Evolutionary conservation across 768 basidiomycete genomes (phyloP).

Genomic region (Tephrocybe rancida): DNA sequence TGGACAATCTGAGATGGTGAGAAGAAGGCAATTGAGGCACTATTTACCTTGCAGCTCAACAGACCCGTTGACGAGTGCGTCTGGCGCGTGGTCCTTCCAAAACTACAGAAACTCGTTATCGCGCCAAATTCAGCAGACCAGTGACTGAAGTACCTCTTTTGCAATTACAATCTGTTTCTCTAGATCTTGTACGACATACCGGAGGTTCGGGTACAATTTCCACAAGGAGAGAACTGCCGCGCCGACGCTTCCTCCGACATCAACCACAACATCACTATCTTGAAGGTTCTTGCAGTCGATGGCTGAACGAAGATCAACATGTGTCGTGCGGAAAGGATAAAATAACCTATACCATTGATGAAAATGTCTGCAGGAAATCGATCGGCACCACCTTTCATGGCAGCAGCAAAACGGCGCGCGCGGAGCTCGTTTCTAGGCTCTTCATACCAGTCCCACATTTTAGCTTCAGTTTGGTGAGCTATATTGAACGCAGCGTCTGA

Average conservation of each 20-base stretch:
- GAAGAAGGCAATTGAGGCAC: neutral
- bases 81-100: slow-evolving; percentile 3
- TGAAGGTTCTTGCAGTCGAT: neutral
- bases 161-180: slow-evolving; percentile 2
- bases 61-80: neutral
- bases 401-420: slow-evolving; percentile 26
- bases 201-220: slow-evolving; percentile 2
- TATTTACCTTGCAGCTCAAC: slow-evolving; percentile 4
- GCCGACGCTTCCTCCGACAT: slow-evolving; percentile 11
- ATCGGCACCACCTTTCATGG: slow-evolving; percentile 23
- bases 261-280: slow-evolving; percentile 5
- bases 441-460: slow-evolving; percentile 32
- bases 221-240: neutral
- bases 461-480: slow-evolving; percentile 20
- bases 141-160: neutral
- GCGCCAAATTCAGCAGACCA: neutral
- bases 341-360: slow-evolving; percentile 13
- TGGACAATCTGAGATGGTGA: neutral
- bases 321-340: neutral
- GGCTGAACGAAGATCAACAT: neutral
- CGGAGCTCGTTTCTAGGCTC: slow-evolving; percentile 27
- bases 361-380: slow-evolving; percentile 20
- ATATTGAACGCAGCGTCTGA: slow-evolving; percentile 23
- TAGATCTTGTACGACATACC: slow-evolving; percentile 10
- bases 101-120: slow-evolving; percentile 1